phyloP scores from a whole-genome alignment of 768 basidiomycete genomes.

The Mycena latifolia region DNA sequence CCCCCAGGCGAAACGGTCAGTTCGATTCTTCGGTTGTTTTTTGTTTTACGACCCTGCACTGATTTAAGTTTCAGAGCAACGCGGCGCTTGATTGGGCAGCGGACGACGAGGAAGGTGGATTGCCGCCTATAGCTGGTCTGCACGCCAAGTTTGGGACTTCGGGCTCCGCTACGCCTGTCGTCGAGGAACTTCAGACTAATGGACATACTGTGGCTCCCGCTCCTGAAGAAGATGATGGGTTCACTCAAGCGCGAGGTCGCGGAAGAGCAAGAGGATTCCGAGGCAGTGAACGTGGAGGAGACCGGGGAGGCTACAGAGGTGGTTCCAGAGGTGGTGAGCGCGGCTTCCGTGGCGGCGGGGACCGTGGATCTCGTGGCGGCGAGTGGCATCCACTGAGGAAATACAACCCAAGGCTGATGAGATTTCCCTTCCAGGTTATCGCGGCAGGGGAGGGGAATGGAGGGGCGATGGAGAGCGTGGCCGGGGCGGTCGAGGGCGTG shows the following conservation, averaged over 20 bases:
- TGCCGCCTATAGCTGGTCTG: conserved; percentile 82
- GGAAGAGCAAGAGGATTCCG: conserved; percentile 56
- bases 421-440: conserved; percentile 16
- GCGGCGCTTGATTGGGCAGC: conserved; percentile 89
- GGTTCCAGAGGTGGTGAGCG: conserved; percentile 54
- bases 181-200: conserved; percentile 45
- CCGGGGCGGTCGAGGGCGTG: conserved; percentile 56
- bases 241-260: conserved; percentile 62
- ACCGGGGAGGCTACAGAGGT: conserved; percentile 46
- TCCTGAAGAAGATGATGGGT: conserved; percentile 72
- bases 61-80: conserved; percentile 39
- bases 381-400: background rate
- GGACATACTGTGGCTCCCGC: conserved; percentile 40
- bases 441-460: conserved; percentile 56
- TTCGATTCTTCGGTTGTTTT: background rate
- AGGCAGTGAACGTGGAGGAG: conserved; percentile 39
- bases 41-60: conserved; percentile 28
- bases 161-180: conserved; percentile 74
- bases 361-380: conserved; percentile 48
- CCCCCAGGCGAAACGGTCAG: conserved; percentile 37
- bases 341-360: conserved; percentile 42
- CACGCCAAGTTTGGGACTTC: conserved; percentile 85
- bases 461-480: conserved; percentile 60
- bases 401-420: background rate
- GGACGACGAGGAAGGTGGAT: conserved; percentile 80